These are phyloP conservation scores for Boletus rex-veris DNA, from an alignment of 768 basidiomycete species.

Conservation along the genomic window DNA sequence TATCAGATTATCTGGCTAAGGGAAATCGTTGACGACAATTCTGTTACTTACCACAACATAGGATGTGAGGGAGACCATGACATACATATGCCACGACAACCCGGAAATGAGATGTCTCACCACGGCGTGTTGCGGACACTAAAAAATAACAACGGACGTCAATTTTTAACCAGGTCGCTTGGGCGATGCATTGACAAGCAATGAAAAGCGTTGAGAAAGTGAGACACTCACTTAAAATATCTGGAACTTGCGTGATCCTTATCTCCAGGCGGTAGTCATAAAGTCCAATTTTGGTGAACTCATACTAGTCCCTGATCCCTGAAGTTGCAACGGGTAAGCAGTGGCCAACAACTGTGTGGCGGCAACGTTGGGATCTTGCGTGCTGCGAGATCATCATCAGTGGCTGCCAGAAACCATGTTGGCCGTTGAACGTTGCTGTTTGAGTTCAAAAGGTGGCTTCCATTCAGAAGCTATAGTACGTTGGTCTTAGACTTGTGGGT, in stretches of 20 bases:
- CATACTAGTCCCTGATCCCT: not conserved
- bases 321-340: not conserved
- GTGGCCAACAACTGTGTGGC: not conserved
- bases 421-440: too few relatives aligned
- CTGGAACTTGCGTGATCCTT: constrained; percentile 10
- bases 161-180: not conserved
- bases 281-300: not conserved
- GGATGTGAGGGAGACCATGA: not conserved
- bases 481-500: not conserved
- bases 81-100: not conserved
- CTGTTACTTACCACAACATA: constrained; percentile 2
- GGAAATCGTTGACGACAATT: not conserved
- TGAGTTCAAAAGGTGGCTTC: too few relatives aligned
- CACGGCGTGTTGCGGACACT: not conserved
- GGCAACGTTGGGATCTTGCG: too few relatives aligned
- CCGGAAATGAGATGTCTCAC: constrained; percentile 19
- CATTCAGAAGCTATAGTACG: not conserved
- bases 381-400: too few relatives aligned
- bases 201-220: constrained; percentile 8
- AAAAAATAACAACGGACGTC: not conserved
- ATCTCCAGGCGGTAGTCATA: not conserved
- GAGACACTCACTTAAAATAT: constrained; percentile 14
- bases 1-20: not conserved
- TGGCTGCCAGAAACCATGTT: too few relatives aligned
- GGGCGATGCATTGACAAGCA: too few relatives aligned